Evolutionary conservation across 495 filamentous ascomycete genomes (phyloP).

Genomic region (Cercophora sp.): DNA sequence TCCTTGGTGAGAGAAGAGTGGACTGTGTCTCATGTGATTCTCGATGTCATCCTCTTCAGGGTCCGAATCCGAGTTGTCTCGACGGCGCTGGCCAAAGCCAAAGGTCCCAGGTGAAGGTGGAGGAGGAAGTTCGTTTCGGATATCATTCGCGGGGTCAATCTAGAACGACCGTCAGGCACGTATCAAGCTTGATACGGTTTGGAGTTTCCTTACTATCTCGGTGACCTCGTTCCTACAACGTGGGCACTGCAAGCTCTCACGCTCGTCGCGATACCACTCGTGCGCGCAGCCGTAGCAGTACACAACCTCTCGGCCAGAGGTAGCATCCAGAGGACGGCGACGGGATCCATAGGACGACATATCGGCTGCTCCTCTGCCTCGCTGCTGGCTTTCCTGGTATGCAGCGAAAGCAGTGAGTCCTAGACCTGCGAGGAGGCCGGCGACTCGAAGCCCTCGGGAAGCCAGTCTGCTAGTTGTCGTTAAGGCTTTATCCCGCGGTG

Average conservation of each 20-base stretch:
- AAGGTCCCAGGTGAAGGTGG: slow-evolving; percentile 20
- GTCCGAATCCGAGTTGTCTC: slow-evolving; percentile 42
- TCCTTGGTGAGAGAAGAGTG: slow-evolving; percentile 18
- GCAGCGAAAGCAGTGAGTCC: slow-evolving; percentile 46
- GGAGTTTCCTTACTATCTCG: slow-evolving; percentile 65
- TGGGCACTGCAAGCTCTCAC: slow-evolving; percentile 65
- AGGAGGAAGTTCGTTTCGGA: slow-evolving; percentile 33
- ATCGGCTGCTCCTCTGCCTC: slow-evolving; percentile 31
- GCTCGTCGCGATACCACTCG: slow-evolving; percentile 72
- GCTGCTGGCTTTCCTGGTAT: slow-evolving; percentile 35
- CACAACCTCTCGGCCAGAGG: slow-evolving; percentile 59
- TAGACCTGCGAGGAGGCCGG: slow-evolving; percentile 47
- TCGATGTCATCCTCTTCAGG: slow-evolving; percentile 47
- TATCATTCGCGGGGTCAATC: slow-evolving; percentile 40
- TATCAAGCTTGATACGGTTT: no score
- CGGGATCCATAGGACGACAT: slow-evolving; percentile 29
- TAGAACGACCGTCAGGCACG: no score
- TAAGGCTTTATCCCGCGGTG: no score
- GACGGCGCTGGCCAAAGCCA: slow-evolving; percentile 33
- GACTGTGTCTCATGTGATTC: slow-evolving; percentile 29
- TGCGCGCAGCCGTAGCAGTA: slow-evolving; percentile 76
- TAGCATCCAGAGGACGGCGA: slow-evolving; percentile 35
- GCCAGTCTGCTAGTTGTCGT: slow-evolving; percentile 37
- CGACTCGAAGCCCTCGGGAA: slow-evolving; percentile 42
- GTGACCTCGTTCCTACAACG: slow-evolving; percentile 70